Conservation (phyloP, 2,329 filamentous ascomycete genomes). For the Talaromyces sp. region DNA sequence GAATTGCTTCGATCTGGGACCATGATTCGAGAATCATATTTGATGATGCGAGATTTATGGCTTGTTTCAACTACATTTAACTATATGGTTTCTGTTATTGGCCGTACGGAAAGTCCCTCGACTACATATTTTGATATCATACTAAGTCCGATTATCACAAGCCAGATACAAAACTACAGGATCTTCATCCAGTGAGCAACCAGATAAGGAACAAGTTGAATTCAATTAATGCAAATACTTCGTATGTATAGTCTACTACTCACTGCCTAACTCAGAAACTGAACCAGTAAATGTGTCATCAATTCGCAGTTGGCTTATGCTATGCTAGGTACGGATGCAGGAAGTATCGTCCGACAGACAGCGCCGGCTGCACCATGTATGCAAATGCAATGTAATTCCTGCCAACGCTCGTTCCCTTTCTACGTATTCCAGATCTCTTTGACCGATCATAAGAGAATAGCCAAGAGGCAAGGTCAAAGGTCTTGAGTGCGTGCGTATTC, state of each 20-base stretch:
- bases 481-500: not conserved
- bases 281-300: not conserved
- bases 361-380: not conserved
- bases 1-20: not conserved
- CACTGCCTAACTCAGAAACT: too few species aligned
- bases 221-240: not conserved
- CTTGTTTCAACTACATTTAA: not conserved
- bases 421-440: not conserved
- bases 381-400: not conserved
- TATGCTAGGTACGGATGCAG: not conserved
- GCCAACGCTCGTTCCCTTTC: not conserved
- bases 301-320: not conserved
- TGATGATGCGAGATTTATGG: not conserved
- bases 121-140: not conserved
- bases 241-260: not conserved
- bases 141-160: not conserved
- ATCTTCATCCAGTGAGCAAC: too few species aligned
- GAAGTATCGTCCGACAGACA: not conserved
- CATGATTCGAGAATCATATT: not conserved
- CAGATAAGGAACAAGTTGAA: not conserved
- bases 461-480: not conserved
- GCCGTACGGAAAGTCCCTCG: not conserved
- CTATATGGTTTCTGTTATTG: not conserved
- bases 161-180: not conserved
- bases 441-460: not conserved